Evolutionary conservation across 2,329 filamentous ascomycete genomes (phyloP).

Genomic region (Fusarium sublunatum): DNA sequence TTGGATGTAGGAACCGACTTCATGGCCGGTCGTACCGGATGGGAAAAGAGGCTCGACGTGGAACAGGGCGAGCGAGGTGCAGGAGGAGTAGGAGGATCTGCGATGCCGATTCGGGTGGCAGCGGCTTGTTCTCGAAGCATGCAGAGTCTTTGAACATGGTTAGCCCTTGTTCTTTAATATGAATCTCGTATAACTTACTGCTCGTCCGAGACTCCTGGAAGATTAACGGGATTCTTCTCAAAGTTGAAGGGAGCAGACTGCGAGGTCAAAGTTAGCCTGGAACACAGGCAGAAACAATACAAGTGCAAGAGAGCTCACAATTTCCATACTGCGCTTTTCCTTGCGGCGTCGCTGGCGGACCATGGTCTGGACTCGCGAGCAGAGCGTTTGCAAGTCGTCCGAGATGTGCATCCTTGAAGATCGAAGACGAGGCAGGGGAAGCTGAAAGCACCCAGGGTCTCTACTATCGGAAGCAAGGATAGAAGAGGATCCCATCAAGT

Average conservation of each 20-base stretch:
- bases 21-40: constrained; percentile 39
- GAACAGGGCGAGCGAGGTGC: constrained; percentile 42
- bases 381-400: constrained; percentile 58
- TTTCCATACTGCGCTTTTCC: constrained; percentile 56
- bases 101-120: constrained; percentile 61
- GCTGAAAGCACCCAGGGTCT: constrained; percentile 31
- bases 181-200: constrained; percentile 59
- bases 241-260: constrained; percentile 71
- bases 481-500: constrained; percentile 29
- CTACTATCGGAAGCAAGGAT: constrained; percentile 29
- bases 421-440: constrained; percentile 30
- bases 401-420: constrained; percentile 51
- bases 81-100: constrained; percentile 47
- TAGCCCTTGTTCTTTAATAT: not conserved
- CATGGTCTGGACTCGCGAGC: constrained; percentile 58
- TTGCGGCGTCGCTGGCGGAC: constrained; percentile 56
- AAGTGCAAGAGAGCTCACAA: constrained; percentile 53
- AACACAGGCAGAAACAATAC: not conserved
- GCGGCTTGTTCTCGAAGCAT: constrained; percentile 65
- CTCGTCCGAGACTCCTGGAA: constrained; percentile 68
- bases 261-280: constrained; percentile 40
- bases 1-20: constrained; percentile 36
- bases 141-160: constrained; percentile 53
- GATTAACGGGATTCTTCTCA: constrained; percentile 62
- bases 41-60: constrained; percentile 43